These are phyloP conservation scores for Tirmania nivea DNA, from an alignment of 495 filamentous ascomycete genomes.

Conservation along the genomic window DNA sequence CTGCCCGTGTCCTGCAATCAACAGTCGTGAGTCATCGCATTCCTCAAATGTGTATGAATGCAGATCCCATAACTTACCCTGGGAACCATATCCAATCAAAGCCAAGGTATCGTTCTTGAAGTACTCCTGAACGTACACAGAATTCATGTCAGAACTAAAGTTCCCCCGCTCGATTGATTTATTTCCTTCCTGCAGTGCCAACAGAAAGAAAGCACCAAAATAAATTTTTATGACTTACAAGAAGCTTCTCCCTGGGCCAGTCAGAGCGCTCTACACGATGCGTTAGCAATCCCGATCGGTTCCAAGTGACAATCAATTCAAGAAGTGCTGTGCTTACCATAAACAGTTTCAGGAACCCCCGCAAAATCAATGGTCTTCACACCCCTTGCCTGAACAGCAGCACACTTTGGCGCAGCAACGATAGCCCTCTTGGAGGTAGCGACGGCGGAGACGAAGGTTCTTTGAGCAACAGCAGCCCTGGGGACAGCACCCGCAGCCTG, in stretches of 20 bases:
- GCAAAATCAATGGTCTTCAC: slow-evolving; percentile 90
- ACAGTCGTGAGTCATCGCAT: background rate
- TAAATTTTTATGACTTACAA: slow-evolving; percentile 33
- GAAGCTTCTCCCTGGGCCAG: slow-evolving; percentile 93
- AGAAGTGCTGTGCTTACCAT: slow-evolving; percentile 33
- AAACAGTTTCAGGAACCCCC: slow-evolving; percentile 76
- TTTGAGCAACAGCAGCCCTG: slow-evolving; percentile 22
- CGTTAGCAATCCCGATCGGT: background rate
- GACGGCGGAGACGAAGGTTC: slow-evolving; percentile 47
- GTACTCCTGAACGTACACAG: slow-evolving; percentile 46
- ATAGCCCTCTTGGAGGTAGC: slow-evolving; percentile 33
- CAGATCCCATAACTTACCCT: slow-evolving; percentile 23
- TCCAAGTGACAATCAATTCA: slow-evolving; percentile 4
- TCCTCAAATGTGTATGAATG: background rate
- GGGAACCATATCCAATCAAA: slow-evolving; percentile 96
- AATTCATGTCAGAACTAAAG: slow-evolving; percentile 6
- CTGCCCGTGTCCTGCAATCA: slow-evolving; percentile 59
- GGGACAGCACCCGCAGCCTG: slow-evolving; percentile 47
- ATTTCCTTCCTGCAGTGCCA: background rate
- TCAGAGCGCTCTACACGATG: slow-evolving; percentile 61
- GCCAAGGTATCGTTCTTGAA: slow-evolving; percentile 99
- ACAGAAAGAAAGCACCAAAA: background rate
- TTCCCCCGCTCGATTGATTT: background rate
- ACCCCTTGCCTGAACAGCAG: slow-evolving; percentile 45
- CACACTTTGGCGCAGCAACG: slow-evolving; percentile 28